A percentile compares a stretch with the other conserved stretches of the same genome.
Evolutionary conservation across 139 green algal genomes (phyloP).

Genomic region (Volvox africanus): DNA sequence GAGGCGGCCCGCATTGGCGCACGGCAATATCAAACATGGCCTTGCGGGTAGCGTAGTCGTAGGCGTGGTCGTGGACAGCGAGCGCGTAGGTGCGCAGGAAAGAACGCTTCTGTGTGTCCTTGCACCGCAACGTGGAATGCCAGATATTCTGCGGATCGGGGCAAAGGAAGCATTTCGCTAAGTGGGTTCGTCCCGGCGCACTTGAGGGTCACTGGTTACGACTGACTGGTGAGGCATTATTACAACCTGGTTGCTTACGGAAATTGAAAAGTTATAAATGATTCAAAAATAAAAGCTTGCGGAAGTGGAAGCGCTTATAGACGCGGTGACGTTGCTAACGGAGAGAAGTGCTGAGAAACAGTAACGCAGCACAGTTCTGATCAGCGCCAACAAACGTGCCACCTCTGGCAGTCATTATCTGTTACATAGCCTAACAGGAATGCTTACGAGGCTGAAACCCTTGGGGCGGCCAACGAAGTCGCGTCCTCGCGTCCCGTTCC

Average conservation of each 20-base stretch:
- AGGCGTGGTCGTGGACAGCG: slow-evolving; percentile 39
- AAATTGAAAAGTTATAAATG: not conserved
- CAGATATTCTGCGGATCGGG: slow-evolving; percentile 38
- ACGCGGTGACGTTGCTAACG: not conserved
- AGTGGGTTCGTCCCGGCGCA: not conserved
- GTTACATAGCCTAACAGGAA: not conserved
- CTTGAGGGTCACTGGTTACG: not conserved
- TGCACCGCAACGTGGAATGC: slow-evolving; percentile 14
- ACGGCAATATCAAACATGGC: slow-evolving; percentile 47
- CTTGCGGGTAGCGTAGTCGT: slow-evolving; percentile 39
- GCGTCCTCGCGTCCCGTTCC: not conserved
- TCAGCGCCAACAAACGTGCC: not conserved
- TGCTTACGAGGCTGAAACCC: slow-evolving; percentile 6
- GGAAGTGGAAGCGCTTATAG: not conserved
- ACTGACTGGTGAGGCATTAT: not conserved
- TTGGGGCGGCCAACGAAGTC: not conserved
- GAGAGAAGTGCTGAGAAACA: slow-evolving; percentile 3
- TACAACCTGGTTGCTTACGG: not conserved
- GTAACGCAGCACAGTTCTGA: slow-evolving; percentile 7
- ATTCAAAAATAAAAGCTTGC: not conserved
- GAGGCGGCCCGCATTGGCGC: slow-evolving; percentile 38
- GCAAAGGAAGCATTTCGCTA: not conserved
- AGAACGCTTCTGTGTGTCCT: slow-evolving; percentile 44
- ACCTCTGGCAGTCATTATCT: not conserved
- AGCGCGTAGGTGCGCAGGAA: slow-evolving; percentile 42